Conservation (phyloP, 495 filamentous ascomycete species). For the Terfezia claveryi region DNA sequence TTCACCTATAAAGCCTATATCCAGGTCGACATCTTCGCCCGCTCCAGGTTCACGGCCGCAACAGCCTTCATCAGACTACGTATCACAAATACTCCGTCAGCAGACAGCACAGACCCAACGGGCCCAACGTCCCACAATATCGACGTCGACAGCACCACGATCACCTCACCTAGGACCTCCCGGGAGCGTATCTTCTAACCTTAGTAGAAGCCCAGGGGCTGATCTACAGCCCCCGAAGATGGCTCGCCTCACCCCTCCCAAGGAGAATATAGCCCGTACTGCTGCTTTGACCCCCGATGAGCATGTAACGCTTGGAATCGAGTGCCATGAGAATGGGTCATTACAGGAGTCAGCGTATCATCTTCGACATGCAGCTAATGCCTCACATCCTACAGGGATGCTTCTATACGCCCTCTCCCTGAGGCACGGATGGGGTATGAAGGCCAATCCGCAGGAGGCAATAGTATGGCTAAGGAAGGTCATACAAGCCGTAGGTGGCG, state of each 20-base stretch:
- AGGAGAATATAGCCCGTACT: slow-evolving; percentile 12
- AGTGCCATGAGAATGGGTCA: slow-evolving; percentile 63
- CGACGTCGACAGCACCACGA: too few species aligned
- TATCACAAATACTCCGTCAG: neutral
- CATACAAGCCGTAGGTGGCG: slow-evolving; percentile 59
- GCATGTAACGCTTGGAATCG: slow-evolving; percentile 70
- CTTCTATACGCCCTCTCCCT: slow-evolving; percentile 86
- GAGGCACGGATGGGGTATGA: slow-evolving; percentile 97
- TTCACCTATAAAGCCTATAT: neutral
- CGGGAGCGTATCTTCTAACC: neutral
- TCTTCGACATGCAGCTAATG: slow-evolving; percentile 67
- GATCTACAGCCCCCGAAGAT: neutral
- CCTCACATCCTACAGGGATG: slow-evolving; percentile 78
- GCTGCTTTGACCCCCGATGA: slow-evolving; percentile 53
- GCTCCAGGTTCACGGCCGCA: neutral
- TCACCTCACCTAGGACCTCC: neutral
- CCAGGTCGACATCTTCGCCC: neutral
- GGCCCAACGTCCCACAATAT: neutral
- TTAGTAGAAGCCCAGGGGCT: neutral
- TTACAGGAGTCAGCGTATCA: slow-evolving; percentile 89
- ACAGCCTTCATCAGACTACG: neutral
- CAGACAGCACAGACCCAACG: neutral
- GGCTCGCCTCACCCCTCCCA: neutral
- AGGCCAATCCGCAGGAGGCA: slow-evolving; percentile 67
- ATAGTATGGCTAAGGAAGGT: slow-evolving; percentile 80